Base-by-base conservation (phyloP, 2,329 filamentous ascomycete genomes). In the Aspergillus sp. region DNA sequence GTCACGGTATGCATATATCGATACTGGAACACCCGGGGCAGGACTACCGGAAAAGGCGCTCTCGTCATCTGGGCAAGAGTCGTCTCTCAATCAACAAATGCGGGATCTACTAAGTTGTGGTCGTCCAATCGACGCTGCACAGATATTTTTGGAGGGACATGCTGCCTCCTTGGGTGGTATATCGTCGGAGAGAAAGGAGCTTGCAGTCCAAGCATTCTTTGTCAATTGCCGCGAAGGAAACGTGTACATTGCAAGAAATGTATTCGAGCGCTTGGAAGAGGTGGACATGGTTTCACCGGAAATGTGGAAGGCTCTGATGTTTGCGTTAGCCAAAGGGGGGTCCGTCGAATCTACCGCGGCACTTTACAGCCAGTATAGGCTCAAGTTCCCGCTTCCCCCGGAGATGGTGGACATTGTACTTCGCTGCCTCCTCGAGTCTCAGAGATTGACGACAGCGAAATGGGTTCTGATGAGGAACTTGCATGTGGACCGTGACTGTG, bases 231-330 rank as follows among this genome's bases (percentile, higher is more conserved):
- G 56, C 38, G 57, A 61, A 35, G 60, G 60, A 4, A 70, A 70
- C 40, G 56, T 67, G 1, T 67, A 64, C 43, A 56, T 69, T 7
- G 68, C 68, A n/a, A 54, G 63, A 29, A 61, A 54, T 42, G 40
- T 70, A 2, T 71, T 69, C 43, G 47, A 61, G 19, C 61, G 62
- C 19, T 47, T 70, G 43, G 61, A 67, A 42, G 52, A 54, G 19
- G 51, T 67, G 41, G 57, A 62, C 38, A 26, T 26, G 3, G 49
- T 70, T 5, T 61, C 63, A 9, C 52, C 51, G 6, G 49, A 55
- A 9, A 59, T 69, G 52, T 71, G 68, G 68, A 61, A 62, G 42
- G 53, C 61, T 8, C 46, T 71, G 53, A 60, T 71, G 38, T 54
- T 64, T 45, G 48, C 60, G 8, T 51, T 70, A 44, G 63, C 63